phyloP scores from a whole-genome alignment of 2,329 filamentous ascomycete genomes.

The Colletotrichum siamense region DNA sequence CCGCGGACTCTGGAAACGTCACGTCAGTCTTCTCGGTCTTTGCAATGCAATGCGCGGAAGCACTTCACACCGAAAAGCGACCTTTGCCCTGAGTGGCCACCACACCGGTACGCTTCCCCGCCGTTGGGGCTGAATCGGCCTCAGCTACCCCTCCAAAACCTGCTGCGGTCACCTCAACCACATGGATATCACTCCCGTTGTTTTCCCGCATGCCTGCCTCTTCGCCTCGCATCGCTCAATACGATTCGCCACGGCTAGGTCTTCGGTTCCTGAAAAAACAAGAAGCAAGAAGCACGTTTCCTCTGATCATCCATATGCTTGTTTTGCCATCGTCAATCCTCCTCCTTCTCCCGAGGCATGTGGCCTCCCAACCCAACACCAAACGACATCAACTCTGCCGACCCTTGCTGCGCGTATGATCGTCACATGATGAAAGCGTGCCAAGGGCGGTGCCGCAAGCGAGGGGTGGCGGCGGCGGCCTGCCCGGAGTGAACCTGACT shows the following conservation, averaged over 20 bases:
- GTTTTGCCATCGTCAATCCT: neutral
- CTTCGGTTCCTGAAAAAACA: neutral
- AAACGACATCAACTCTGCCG: neutral
- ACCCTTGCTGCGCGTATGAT: neutral
- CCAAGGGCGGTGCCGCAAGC: neutral
- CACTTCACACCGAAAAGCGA: neutral
- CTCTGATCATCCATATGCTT: neutral
- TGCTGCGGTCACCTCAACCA: constrained; percentile 1
- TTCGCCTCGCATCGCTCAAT: neutral
- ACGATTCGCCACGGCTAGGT: neutral
- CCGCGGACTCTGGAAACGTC: neutral
- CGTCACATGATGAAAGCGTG: neutral
- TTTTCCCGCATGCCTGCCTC: neutral
- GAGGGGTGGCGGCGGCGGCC: neutral
- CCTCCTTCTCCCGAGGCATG: neutral
- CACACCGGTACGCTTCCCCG: neutral
- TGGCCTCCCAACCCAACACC: neutral
- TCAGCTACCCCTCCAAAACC: neutral
- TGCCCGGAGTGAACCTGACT: neutral
- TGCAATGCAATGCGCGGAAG: neutral
- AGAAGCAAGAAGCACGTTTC: neutral
- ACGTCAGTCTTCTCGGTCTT: neutral
- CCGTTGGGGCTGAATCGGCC: constrained; percentile 19
- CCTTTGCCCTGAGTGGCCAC: neutral
- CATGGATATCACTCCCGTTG: neutral